A percentile compares a stretch with the other conserved stretches of the same genome.
Evolutionary conservation across 805 yeast species (phyloP).

Genomic region (Monosporozyma aquatica): DNA sequence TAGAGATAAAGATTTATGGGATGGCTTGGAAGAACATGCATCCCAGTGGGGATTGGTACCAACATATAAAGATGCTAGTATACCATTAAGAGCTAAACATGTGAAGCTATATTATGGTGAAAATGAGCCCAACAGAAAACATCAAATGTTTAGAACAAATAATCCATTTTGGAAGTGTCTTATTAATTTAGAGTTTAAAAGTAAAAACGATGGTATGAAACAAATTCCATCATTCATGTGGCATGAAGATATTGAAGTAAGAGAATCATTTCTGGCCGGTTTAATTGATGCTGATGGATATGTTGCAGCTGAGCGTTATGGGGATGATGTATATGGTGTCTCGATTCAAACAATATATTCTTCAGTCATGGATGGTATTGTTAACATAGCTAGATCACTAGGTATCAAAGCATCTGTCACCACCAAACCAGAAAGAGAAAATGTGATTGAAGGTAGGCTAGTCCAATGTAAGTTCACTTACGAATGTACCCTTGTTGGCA

Average conservation of each 20-base stretch:
- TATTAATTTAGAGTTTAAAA: slow-evolving; percentile 17
- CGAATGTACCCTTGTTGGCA: slow-evolving; percentile 20
- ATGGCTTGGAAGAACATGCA: slow-evolving; percentile 21
- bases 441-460: slow-evolving; percentile 14
- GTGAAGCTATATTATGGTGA: slow-evolving; percentile 17
- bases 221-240: slow-evolving; percentile 31
- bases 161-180: slow-evolving; percentile 30
- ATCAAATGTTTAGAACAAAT: slow-evolving; percentile 15
- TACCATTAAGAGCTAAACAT: slow-evolving; percentile 21
- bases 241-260: slow-evolving; percentile 32
- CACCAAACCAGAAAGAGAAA: slow-evolving; percentile 20
- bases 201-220: slow-evolving; percentile 20
- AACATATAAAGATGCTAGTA: slow-evolving; percentile 14
- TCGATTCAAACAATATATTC: slow-evolving; percentile 28
- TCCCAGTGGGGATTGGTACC: slow-evolving; percentile 22
- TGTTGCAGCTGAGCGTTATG: slow-evolving; percentile 18
- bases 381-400: slow-evolving; percentile 35
- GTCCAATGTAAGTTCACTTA: slow-evolving; percentile 22
- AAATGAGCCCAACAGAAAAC: slow-evolving; percentile 8
- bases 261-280: slow-evolving; percentile 40
- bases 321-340: slow-evolving; percentile 17
- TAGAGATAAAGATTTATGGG: slow-evolving; percentile 19
- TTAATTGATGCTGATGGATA: slow-evolving; percentile 35
- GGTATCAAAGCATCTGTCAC: slow-evolving; percentile 34
- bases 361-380: slow-evolving; percentile 31